Conservation (phyloP, 306 rosid genomes). For the Echinosophora koreensis region DNA sequence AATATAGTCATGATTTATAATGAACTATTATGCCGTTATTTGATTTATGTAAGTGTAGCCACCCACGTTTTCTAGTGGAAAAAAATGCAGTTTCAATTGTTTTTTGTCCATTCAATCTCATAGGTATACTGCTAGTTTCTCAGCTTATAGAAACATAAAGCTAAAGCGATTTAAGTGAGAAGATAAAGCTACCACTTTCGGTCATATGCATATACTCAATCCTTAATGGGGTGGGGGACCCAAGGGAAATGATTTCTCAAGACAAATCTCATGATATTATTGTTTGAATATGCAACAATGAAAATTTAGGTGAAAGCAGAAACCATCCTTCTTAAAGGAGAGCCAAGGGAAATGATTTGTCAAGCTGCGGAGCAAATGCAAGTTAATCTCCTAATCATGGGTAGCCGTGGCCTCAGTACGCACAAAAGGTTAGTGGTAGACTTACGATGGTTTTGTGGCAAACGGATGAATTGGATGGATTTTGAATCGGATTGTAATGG, state of each 20-base stretch:
- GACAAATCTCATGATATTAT: background rate
- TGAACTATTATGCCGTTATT: no score
- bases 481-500: no score
- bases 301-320: constrained; percentile 70
- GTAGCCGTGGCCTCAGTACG: constrained; percentile 83
- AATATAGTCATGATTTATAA: no score
- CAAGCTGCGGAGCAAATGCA: constrained; percentile 70
- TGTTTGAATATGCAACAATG: background rate
- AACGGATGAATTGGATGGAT: no score
- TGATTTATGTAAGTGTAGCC: no score
- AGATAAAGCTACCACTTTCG: background rate
- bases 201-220: background rate
- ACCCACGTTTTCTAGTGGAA: no score
- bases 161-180: background rate
- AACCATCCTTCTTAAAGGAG: constrained; percentile 62
- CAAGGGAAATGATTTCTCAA: background rate
- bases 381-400: constrained; percentile 68
- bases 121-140: background rate
- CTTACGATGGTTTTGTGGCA: no score
- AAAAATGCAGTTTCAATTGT: no score
- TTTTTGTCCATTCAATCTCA: background rate
- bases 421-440: constrained; percentile 56
- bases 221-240: background rate
- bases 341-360: constrained; percentile 81
- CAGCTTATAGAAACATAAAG: background rate